Base-by-base conservation (phyloP, 768 basidiomycete species). In the Termitomyces sp. region DNA sequence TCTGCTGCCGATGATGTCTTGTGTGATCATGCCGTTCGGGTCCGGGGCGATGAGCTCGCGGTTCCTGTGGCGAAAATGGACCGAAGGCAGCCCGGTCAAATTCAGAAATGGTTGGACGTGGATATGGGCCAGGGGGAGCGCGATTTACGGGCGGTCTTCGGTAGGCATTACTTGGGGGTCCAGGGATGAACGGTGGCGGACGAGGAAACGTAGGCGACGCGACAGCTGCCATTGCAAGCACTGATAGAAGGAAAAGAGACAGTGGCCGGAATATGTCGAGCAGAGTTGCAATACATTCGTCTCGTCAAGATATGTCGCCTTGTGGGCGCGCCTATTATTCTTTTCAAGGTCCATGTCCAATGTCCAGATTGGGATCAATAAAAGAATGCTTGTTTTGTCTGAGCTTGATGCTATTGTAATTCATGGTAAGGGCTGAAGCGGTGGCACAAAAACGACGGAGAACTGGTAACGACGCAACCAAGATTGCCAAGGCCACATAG, bases 301-400 rank as follows among this genome's bases (percentile, higher is more conserved):
- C 50, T 39, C 50, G 27, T 39, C 12, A 27, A 41, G 24, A 52
- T 52, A 52, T 18, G 51, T 41, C 37, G 12, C 27, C 27, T 29
- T 52, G 51, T 52, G 51, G 51, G 51, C 24, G 51, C 3, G 6
- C 20, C 37, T 41, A 41, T 52, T 52, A 52, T 52, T 52, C 51
- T 52, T 20, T 52, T 20, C 37, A 36, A 52, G 51, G 51, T 27
- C 26, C 26, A 52, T 37, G 8, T 36, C 34, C 32, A 34, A 24
- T 10, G 14, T 37, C 50, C 36, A 27, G 22, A 39, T 37, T 24
- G 26, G 50, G 50, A 9, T 52, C 12, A 13, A 39, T 24, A 32
- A 39, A 39, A 34, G 8, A 39, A 26, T 3, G 26, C 26, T 52
- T 52, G 26, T 51, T 51, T 39, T 51, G 24, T 26, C n/a, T 13